Base-by-base conservation (phyloP, 1,139 yeast genomes). In the Hansenula anomala region DNA sequence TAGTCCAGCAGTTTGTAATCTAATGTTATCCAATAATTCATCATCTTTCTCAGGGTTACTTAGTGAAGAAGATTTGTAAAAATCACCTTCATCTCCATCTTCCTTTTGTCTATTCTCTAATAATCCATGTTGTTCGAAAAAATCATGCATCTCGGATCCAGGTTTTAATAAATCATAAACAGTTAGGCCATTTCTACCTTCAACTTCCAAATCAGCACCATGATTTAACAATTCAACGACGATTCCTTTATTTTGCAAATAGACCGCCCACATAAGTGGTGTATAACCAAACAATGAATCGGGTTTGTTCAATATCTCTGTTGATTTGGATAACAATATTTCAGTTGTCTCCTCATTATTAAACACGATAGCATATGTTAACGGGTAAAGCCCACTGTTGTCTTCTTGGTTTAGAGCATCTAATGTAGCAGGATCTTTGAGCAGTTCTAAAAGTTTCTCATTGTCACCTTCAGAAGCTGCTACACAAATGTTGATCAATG, bases 391-490 rank as follows among this genome's bases (percentile, higher is more conserved):
- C 0, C 84, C 84, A 25, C 58, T 54, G 6, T 58, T 56, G 30
- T 69, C 71, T 8, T 52, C 30, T 26, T 51, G 47, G 34, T 68
- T 59, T 2, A 68, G 48, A 17, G 64, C 61, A 41, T 73, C 73
- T 24, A 73, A 48, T 20, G 45, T 45, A 15, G 39, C 37, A 2
- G 49, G 50, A 6, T 41, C 36, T 6, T 42, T 28, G 4, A 48
- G 14, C 1, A 74, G 11, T n/a, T 30, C 30, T 8, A 29, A 4
- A 4, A 51, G 29, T 2, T 71, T 57, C 2, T 63, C 68, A 26
- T 64, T 45, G 46, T 78, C 83, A 10, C 79, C 80, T 31, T 75
- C 72, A 26, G 77, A 66, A 23, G 78, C 68, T 0, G 80, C 75
- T 15, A 71, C 54, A 41, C 73, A 64, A 23, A 74, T 47, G 41